Percentiles rank a stretch among this genome's conserved stretches.
phyloP scores from a whole-genome alignment of 139 green algal genomes.

The Cymbomonas tetramitiformis region DNA sequence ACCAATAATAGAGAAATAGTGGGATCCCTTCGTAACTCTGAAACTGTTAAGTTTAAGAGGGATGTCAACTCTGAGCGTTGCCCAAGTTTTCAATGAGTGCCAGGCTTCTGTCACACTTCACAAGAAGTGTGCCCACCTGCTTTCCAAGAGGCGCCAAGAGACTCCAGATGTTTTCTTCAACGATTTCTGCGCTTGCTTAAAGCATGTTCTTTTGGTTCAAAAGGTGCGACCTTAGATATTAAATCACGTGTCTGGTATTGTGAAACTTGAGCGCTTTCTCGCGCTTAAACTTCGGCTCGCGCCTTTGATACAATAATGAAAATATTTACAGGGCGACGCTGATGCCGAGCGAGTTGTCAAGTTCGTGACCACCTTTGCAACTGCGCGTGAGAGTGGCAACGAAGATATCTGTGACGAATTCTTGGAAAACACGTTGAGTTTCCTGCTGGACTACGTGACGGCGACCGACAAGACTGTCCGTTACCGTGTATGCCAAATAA shows the following conservation, averaged over 20 bases:
- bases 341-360: conserved; percentile 29
- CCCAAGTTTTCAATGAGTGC: conserved; percentile 14
- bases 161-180: conserved; percentile 4
- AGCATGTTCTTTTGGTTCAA: conserved; percentile 19
- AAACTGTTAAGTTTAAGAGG: too few relatives aligned
- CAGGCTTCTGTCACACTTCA: conserved; percentile 16
- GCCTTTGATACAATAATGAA: not conserved
- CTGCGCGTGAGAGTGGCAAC: not conserved
- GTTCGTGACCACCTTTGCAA: conserved; percentile 30
- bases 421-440: conserved; percentile 26
- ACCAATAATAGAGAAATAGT: too few relatives aligned
- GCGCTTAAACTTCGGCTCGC: too few relatives aligned
- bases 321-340: conserved; percentile 16
- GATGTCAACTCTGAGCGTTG: conserved; percentile 6
- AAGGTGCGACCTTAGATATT: conserved; percentile 2
- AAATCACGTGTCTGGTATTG: not conserved
- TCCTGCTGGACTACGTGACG: conserved; percentile 14
- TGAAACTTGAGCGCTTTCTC: too few relatives aligned
- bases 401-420: conserved; percentile 22
- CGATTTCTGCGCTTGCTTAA: conserved; percentile 16
- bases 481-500: conserved; percentile 31
- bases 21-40: too few relatives aligned
- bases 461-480: conserved; percentile 30
- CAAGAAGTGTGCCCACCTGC: conserved; percentile 13
- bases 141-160: not conserved